Conservation (phyloP, 306 rosid species). For the Macrotyloma uniflorum region DNA sequence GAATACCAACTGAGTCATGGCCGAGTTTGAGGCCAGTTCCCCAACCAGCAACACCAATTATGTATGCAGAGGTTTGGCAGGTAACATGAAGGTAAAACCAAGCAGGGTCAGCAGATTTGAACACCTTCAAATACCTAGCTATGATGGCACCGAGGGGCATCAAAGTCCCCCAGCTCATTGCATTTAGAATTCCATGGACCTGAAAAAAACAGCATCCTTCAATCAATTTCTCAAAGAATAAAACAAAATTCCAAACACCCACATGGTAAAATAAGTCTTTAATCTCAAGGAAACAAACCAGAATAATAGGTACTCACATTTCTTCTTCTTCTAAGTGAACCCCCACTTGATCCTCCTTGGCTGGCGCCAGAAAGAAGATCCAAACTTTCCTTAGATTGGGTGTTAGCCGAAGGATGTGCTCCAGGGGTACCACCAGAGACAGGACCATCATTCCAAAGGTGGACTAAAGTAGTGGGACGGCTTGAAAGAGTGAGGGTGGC, state of each 20-base stretch:
- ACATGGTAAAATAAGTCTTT: neutral
- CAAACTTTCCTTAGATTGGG: constrained; percentile 44
- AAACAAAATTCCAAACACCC: neutral
- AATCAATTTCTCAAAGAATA: constrained; percentile 13
- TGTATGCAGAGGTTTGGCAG: constrained; percentile 85
- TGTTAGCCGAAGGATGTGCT: neutral
- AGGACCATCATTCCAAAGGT: constrained; percentile 77
- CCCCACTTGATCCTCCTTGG: constrained; percentile 39
- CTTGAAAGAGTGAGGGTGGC: constrained; percentile 52
- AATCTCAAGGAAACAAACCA: neutral
- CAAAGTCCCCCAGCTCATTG: constrained; percentile 80
- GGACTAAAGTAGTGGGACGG: constrained; percentile 43
- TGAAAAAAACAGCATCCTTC: constrained; percentile 33
- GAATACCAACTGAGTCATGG: constrained; percentile 54
- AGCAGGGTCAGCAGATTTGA: constrained; percentile 89
- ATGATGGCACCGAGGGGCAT: constrained; percentile 77
- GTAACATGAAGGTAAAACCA: constrained; percentile 93
- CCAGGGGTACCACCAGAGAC: constrained; percentile 32
- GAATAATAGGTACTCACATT: constrained; percentile 51
- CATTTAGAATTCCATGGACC: constrained; percentile 78
- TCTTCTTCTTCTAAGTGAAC: constrained; percentile 40
- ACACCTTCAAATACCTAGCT: constrained; percentile 82
- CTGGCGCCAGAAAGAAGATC: constrained; percentile 59
- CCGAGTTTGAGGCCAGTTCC: constrained; percentile 96
- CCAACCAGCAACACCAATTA: constrained; percentile 94